Base-by-base conservation (phyloP, 2,329 filamentous ascomycete species). In the Colletotrichum noveboracense region DNA sequence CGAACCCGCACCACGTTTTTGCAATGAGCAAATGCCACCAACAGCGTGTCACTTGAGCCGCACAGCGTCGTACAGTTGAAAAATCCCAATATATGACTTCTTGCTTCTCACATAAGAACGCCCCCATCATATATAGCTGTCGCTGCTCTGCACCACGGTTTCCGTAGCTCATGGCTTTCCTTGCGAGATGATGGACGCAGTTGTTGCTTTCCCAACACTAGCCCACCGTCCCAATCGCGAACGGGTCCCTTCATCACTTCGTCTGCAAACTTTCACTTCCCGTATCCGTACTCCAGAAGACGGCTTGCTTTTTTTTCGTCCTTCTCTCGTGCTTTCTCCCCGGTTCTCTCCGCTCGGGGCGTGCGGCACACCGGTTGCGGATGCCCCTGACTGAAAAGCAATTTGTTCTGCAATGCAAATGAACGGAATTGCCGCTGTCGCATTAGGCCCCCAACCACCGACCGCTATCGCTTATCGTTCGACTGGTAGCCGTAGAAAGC, bases 191-290 rank as follows among this genome's bases (percentile, higher is more conserved):
- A 36, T 38, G 38, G 56, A 60, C 26, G 58, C 64, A 56, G 74
- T 62, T 28, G 43, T 36, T 66, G 24, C 43, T 52, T 56, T 34
- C 56, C 43, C 48, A 52, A 36, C 38, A n/a, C 34, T 36, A 26
- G 48, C 43, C 56, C 65, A 60, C 65, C 65, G 48, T 61, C 43
- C 65, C 70, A 60, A 74, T 55, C 65, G 58, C 43, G 43, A 52
- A 74, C 48, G 48, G 70, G 58, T 68, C 64, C 65, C 38, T 74
- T 72, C 74, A 76, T 76, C 74, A 74, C 43, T 69, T 76, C 74
- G 21, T 76, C 70, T 60, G n/a, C 24, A 14, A 60, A 67, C 21
- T 48, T 55, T 65, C n/a, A 32, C 36, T 52, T 69, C 21, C 73
- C 72, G 48, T 75, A 60, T 60, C 64, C 21, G 48, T 76, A 76